Evolutionary conservation across 2,329 filamentous ascomycete species (phyloP), one percentile per base, ranked within the genome.

Genomic region (Xenoacremonium recifei): DNA sequence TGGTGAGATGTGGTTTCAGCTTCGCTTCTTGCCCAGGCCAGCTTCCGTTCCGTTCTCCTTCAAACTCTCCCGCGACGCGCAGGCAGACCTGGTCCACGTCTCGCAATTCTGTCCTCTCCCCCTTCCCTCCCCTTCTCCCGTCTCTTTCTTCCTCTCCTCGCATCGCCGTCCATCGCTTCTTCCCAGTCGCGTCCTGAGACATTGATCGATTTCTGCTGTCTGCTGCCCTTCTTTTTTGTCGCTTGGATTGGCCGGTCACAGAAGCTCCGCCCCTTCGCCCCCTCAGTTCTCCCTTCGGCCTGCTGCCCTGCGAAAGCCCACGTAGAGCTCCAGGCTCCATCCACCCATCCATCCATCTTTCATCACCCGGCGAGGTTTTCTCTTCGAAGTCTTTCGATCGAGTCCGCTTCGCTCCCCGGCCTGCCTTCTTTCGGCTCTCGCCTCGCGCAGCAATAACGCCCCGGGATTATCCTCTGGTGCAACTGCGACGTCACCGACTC

Each of bases 1-100:
- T 29, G 19, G 27, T 27, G 23, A 27, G 23, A 27, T 35, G 23
- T 42, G 35, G 43, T 45, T 45, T 48, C 45, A 40, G 54, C 52
- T 51, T 23, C 40, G 36, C 32, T 40, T 32, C 50, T 53, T 56
- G 47, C 55, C 52, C 9, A 27, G n/a, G 13, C 44, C 48, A 49
- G 49, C 44, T 56, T 55, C 53, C 53, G 45, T 52, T 48, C 49
- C 50, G 40, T 40, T 48, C 53, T 54, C 50, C 44, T 45, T 51
- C 44, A 45, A 33, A 13, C 11, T 17, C 50, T 40, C 43, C 38
- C 46, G 44, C 42, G 48, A 47, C 50, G 31, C 25, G 23, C 23
- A 27, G n/a, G n/a, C n/a, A n/a, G n/a, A n/a, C n/a, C n/a, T n/a
- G n/a, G n/a, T n/a, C n/a, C n/a, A n/a, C n/a, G n/a, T 27, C 23